phyloP scores from a whole-genome alignment of 768 basidiomycete genomes.

The Hericium coralloides region DNA sequence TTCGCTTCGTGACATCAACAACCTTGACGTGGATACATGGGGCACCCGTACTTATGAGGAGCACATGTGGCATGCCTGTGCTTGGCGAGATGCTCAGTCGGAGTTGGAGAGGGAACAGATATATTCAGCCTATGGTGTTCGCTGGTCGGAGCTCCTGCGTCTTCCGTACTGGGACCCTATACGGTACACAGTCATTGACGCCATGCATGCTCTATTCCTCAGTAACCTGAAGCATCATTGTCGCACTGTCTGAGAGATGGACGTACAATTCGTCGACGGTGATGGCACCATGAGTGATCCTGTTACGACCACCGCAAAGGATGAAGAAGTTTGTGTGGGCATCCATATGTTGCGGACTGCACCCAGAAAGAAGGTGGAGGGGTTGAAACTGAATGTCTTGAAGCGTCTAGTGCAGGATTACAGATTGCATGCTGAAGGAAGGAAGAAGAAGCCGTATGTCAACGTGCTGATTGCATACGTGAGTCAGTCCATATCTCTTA shows the following conservation, averaged over 20 bases:
- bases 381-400: neutral
- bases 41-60: constrained; percentile 3
- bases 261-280: neutral
- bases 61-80: constrained; percentile 3
- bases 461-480: neutral
- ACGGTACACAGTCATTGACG: constrained; percentile 24
- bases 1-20: constrained; percentile 15
- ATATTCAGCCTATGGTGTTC: constrained; percentile 15
- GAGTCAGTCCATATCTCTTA: neutral
- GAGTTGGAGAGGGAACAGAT: constrained; percentile 3
- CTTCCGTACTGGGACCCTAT: constrained; percentile 33
- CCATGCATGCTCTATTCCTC: constrained; percentile 33
- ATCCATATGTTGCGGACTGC: neutral
- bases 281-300: neutral
- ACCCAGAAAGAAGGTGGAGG: neutral
- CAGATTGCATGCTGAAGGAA: neutral
- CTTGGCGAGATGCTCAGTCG: constrained; percentile 14
- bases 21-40: constrained; percentile 22
- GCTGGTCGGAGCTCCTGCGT: constrained; percentile 22
- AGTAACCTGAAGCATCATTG: constrained; percentile 26
- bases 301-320: neutral
- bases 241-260: constrained; percentile 4
- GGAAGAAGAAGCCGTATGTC: neutral
- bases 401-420: neutral
- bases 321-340: neutral